phyloP scores from a whole-genome alignment of 139 green algal genomes.

The Chlorella sp. region DNA sequence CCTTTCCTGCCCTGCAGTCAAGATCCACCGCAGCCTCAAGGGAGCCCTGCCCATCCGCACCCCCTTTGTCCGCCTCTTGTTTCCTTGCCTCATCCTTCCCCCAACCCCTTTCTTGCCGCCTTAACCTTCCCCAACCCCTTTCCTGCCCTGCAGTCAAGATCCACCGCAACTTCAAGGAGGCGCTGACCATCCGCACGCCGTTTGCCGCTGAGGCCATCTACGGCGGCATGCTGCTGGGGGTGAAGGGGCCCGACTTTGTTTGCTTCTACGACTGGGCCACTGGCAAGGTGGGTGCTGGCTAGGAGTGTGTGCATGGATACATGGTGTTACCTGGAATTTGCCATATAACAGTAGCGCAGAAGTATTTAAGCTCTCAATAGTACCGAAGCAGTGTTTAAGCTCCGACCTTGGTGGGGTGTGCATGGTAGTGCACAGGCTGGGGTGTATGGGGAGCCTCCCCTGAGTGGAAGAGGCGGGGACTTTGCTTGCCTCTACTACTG shows the following conservation, averaged over 20 bases:
- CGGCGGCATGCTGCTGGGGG: slow-evolving; percentile 87
- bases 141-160: slow-evolving; percentile 51
- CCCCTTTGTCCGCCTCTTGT: slow-evolving; percentile 79
- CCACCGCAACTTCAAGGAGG: slow-evolving; percentile 88
- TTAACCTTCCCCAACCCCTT: neutral
- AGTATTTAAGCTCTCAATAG: too few relatives aligned
- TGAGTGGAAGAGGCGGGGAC: too few relatives aligned
- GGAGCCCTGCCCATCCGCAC: slow-evolving; percentile 82
- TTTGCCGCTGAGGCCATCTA: slow-evolving; percentile 91
- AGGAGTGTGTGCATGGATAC: neutral
- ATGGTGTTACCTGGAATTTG: neutral
- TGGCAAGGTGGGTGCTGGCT: slow-evolving; percentile 45
- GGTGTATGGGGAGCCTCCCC: too few relatives aligned
- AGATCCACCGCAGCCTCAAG: slow-evolving; percentile 81
- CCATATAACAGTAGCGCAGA: too few relatives aligned
- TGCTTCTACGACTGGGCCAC: slow-evolving; percentile 97
- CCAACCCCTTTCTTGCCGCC: neutral
- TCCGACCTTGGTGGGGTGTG: too few relatives aligned
- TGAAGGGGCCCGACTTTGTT: slow-evolving; percentile 89
- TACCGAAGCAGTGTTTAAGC: too few relatives aligned
- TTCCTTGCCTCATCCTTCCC: too few relatives aligned
- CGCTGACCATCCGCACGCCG: slow-evolving; percentile 72
- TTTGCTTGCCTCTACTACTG: too few relatives aligned
- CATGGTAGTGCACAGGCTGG: too few relatives aligned
- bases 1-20: slow-evolving; percentile 37